A percentile compares a stretch with the other conserved stretches of the same genome.
Conservation (phyloP, 1,284 basidiomycete genomes). For the Cutaneotrichosporon sp. region DNA sequence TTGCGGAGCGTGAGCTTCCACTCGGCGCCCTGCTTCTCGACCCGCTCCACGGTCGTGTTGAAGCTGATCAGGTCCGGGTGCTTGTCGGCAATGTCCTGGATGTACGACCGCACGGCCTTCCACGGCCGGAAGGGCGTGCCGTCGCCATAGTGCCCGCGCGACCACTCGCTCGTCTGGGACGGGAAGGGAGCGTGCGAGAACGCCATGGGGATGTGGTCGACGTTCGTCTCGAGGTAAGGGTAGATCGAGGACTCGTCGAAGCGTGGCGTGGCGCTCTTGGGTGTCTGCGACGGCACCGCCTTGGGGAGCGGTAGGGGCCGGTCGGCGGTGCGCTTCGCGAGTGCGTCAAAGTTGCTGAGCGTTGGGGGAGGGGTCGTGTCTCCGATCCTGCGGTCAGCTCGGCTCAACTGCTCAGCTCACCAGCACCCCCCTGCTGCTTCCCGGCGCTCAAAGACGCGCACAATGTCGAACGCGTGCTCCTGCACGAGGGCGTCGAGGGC, state of each 20-base stretch:
- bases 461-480: slow-evolving; percentile 26
- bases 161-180: background rate
- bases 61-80: slow-evolving; percentile 55
- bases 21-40: slow-evolving; percentile 51
- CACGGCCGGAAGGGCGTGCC: slow-evolving; percentile 16
- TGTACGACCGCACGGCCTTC: slow-evolving; percentile 21
- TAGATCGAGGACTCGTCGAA: slow-evolving; percentile 16
- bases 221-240: slow-evolving; percentile 19
- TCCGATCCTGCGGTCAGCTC: slow-evolving; percentile 14
- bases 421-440: slow-evolving; percentile 57
- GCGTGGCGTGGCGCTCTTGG: background rate
- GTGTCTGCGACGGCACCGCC: slow-evolving; percentile 7
- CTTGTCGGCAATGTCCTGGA: slow-evolving; percentile 45
- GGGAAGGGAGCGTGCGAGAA: slow-evolving; percentile 15
- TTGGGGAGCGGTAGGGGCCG: slow-evolving; percentile 7
- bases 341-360: slow-evolving; percentile 6
- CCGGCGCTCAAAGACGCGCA: slow-evolving; percentile 58
- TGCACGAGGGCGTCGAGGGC: slow-evolving; percentile 49
- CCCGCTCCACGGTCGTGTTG: slow-evolving; percentile 59
- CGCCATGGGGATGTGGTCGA: slow-evolving; percentile 12
- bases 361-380: slow-evolving; percentile 9
- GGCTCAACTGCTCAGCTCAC: slow-evolving; percentile 23
- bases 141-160: background rate
- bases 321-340: slow-evolving; percentile 12
- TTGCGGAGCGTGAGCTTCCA: slow-evolving; percentile 44